Percentiles rank a stretch among this genome's conserved stretches.
These are phyloP conservation scores for Aspergillus eucalypticola DNA, from an alignment of 2,329 filamentous ascomycete genomes.

Conservation along the genomic window DNA sequence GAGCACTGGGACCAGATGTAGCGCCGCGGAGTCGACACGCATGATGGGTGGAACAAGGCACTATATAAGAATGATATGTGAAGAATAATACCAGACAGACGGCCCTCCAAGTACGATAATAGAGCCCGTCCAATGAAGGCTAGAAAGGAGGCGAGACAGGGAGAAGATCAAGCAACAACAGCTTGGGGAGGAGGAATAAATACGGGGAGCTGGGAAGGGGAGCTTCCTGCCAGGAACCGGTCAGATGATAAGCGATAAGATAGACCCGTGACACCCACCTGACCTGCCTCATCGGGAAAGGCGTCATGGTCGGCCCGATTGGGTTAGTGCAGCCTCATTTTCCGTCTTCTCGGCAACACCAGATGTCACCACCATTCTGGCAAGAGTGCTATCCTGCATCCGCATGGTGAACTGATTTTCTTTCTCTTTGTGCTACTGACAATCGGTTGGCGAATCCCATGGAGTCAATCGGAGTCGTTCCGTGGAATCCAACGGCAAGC, in stretches of 20 bases:
- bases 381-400: neutral
- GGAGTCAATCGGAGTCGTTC: neutral
- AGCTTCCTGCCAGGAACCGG: neutral
- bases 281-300: neutral
- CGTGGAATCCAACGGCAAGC: neutral
- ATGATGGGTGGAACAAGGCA: neutral
- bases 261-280: neutral
- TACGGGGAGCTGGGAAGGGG: neutral
- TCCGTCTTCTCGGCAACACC: neutral
- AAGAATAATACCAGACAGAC: neutral
- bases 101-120: no score
- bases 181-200: neutral
- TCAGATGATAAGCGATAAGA: constrained; percentile 1
- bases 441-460: neutral
- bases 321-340: no score
- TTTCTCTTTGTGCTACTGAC: no score
- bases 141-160: neutral
- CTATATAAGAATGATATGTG: neutral
- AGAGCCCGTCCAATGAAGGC: neutral
- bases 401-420: neutral
- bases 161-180: neutral
- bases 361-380: neutral
- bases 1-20: neutral
- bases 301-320: neutral
- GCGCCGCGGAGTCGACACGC: neutral